A percentile compares a stretch with the other conserved stretches of the same genome.
phyloP scores from a whole-genome alignment of 2,329 filamentous ascomycete species.

The Colletotrichum destructivum region DNA sequence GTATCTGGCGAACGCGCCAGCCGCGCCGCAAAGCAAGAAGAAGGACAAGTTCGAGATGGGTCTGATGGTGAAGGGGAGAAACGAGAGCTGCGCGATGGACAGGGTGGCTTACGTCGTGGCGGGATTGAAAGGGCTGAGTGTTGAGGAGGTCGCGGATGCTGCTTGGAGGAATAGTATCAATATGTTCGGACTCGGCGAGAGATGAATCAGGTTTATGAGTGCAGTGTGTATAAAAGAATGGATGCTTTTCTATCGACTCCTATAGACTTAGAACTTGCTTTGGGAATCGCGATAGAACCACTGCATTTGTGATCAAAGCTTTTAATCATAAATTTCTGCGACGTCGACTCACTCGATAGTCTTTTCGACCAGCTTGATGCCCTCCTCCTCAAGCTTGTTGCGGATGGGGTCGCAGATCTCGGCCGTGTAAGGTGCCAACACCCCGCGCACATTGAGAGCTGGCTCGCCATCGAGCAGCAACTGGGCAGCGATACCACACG shows the following conservation, averaged over 20 bases:
- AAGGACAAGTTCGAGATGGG: slow-evolving; percentile 62
- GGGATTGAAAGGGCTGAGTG: slow-evolving; percentile 59
- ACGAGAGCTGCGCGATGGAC: slow-evolving; percentile 65
- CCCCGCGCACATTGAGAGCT: slow-evolving; percentile 78
- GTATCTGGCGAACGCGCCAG: slow-evolving; percentile 57
- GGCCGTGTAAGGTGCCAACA: slow-evolving; percentile 82
- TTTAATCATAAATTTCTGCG: too few species aligned
- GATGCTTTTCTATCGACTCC: background rate
- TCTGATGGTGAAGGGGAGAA: slow-evolving; percentile 65
- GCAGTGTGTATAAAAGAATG: fast-evolving
- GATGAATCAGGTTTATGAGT: background rate
- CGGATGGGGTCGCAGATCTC: slow-evolving; percentile 82
- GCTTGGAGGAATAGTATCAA: slow-evolving; percentile 54
- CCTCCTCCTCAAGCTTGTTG: slow-evolving; percentile 82
- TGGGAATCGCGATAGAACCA: background rate
- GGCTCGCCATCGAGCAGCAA: slow-evolving; percentile 77
- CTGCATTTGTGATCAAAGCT: background rate
- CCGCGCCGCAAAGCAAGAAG: slow-evolving; percentile 61
- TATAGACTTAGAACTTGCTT: background rate
- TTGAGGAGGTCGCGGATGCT: slow-evolving; percentile 59
- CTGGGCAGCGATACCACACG: slow-evolving; percentile 80
- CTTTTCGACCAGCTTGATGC: slow-evolving; percentile 81
- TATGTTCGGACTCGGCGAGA: slow-evolving; percentile 48
- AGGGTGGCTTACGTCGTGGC: slow-evolving; percentile 64
- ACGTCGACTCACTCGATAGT: slow-evolving; percentile 52